A percentile compares a stretch with the other conserved stretches of the same genome.
phyloP scores from a whole-genome alignment of 2,329 filamentous ascomycete genomes.

The Thielaviopsis ethacetica region DNA sequence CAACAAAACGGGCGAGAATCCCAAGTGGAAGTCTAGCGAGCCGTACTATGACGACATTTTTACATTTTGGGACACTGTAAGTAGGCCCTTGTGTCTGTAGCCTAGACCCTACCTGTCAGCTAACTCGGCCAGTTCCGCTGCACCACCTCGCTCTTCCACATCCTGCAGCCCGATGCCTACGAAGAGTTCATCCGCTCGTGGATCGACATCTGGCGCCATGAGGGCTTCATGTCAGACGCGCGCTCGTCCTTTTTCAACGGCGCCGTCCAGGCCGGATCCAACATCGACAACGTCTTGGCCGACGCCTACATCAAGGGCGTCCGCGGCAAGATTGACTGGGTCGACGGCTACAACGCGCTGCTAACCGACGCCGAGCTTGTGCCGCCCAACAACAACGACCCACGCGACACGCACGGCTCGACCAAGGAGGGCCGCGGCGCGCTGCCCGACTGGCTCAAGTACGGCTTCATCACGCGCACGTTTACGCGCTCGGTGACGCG shows the following conservation, averaged over 20 bases:
- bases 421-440: conserved; percentile 54
- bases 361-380: conserved; percentile 48
- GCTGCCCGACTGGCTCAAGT: conserved; percentile 48
- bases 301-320: conserved; percentile 58
- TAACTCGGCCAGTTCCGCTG: conserved; percentile 36
- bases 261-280: conserved; percentile 51
- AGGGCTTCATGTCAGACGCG: conserved; percentile 48
- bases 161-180: conserved; percentile 45
- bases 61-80: conserved; percentile 43
- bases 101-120: background rate
- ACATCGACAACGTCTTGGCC: conserved; percentile 55
- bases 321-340: conserved; percentile 45
- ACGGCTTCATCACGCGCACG: conserved; percentile 48
- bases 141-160: conserved; percentile 45
- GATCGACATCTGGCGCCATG: conserved; percentile 50
- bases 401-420: conserved; percentile 39
- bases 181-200: conserved; percentile 50
- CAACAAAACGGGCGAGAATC: conserved; percentile 57
- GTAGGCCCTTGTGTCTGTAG: background rate
- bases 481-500: conserved; percentile 46
- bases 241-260: conserved; percentile 55
- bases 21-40: conserved; percentile 44
- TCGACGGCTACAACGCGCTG: conserved; percentile 45
- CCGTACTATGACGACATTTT: conserved; percentile 60
- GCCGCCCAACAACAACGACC: conserved; percentile 41